These are phyloP conservation scores for Teunomyces stri DNA, from an alignment of 805 yeast genomes.

Conservation along the genomic window DNA sequence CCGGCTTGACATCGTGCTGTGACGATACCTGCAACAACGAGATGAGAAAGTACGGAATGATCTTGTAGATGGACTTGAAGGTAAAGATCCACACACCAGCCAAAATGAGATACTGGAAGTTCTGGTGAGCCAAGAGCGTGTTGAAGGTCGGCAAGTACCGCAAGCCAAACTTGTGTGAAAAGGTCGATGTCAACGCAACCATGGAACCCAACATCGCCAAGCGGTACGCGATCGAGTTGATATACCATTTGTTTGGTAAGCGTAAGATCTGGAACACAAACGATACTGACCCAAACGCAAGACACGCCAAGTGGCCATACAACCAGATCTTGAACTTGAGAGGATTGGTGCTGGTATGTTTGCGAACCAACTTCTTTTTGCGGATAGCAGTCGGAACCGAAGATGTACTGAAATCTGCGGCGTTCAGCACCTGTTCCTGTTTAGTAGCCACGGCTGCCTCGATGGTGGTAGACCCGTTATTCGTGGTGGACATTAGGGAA, in stretches of 20 bases:
- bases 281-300: slow-evolving; percentile 44
- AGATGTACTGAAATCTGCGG: neutral
- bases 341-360: slow-evolving; percentile 29
- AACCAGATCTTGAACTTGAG: slow-evolving; percentile 52
- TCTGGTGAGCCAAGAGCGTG: slow-evolving; percentile 67
- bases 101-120: slow-evolving; percentile 65
- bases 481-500: neutral
- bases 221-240: slow-evolving; percentile 54
- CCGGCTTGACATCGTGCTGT: slow-evolving; percentile 37
- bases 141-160: slow-evolving; percentile 57
- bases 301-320: slow-evolving; percentile 49
- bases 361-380: slow-evolving; percentile 30
- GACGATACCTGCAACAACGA: slow-evolving; percentile 56
- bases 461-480: slow-evolving; percentile 1
- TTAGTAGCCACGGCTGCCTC: neutral
- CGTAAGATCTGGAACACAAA: slow-evolving; percentile 38
- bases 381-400: slow-evolving; percentile 11
- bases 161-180: slow-evolving; percentile 58
- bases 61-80: slow-evolving; percentile 62
- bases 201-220: slow-evolving; percentile 56
- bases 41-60: slow-evolving; percentile 57
- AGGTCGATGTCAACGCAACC: slow-evolving; percentile 50
- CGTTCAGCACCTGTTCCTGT: slow-evolving; percentile 9
- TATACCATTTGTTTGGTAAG: slow-evolving; percentile 36
- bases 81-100: slow-evolving; percentile 61